Evolutionary conservation across 495 filamentous ascomycete species (phyloP).

Genomic region (Aspergillus funiculosus): DNA sequence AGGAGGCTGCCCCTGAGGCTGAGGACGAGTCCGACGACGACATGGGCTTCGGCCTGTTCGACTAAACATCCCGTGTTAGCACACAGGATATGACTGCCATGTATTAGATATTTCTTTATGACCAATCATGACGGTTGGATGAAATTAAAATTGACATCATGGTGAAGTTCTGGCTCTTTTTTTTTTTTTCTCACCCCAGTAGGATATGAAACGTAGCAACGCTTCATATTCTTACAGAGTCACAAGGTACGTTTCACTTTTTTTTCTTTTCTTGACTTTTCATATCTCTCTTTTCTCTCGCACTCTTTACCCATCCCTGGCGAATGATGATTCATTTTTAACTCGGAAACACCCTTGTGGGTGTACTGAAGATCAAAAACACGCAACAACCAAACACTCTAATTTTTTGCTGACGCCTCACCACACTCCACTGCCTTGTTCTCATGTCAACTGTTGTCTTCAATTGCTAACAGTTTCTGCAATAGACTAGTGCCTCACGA

Average conservation of each 20-base stretch:
- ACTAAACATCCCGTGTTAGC: constrained; percentile 39
- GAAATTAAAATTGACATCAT: constrained; percentile 33
- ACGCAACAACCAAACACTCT: constrained; percentile 58
- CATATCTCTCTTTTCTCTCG: neutral
- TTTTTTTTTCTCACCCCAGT: too few relatives aligned
- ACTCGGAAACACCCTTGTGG: constrained; percentile 43
- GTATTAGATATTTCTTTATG: constrained; percentile 39
- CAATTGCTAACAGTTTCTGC: constrained; percentile 12
- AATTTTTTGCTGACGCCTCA: constrained; percentile 56
- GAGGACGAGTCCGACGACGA: constrained; percentile 44
- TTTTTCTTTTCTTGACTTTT: constrained; percentile 11
- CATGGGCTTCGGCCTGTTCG: constrained; percentile 55
- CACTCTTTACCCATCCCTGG: constrained; percentile 20
- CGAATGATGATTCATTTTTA: constrained; percentile 55
- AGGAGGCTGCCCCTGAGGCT: constrained; percentile 50
- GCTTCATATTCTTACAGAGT: constrained; percentile 31
- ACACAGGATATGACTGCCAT: constrained; percentile 34
- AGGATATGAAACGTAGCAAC: constrained; percentile 39
- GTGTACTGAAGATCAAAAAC: constrained; percentile 46
- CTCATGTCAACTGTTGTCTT: constrained; percentile 3
- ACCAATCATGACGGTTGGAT: constrained; percentile 26
- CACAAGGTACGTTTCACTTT: constrained; percentile 27
- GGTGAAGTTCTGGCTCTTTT: constrained; percentile 18
- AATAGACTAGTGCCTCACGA: too few relatives aligned
- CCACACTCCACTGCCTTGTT: constrained; percentile 2